Evolutionary conservation across 768 basidiomycete species (phyloP), one percentile per base, ranked within the genome.

Genomic region (Suillus variegatus): DNA sequence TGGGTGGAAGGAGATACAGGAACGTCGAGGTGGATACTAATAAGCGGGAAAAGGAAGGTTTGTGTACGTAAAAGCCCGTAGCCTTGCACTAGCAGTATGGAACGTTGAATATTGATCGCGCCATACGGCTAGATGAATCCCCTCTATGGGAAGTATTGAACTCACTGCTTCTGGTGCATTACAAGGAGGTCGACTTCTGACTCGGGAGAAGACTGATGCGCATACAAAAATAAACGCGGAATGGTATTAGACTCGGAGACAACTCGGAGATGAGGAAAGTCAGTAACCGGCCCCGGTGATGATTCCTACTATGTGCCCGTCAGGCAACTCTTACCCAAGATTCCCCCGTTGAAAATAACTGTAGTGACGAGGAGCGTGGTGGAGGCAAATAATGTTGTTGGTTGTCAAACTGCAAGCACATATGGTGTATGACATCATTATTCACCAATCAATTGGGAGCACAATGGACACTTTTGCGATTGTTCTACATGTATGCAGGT

Each of bases 381-480:
- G 94, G 92, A 1, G 85, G 77, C 14, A 96, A 81, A 72, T 86
- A 89, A 76, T 93, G 86, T 74, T 94, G 94, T 72, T 90, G 85
- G 74, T 90, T 94, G 77, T 94, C 93, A 72, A 85, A 88, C 66
- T 87, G 85, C 20, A 91, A 90, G 66, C 92, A 86, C 61, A 94
- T 86, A 65, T 82, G 84, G 73, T 95, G 94, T 57, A 95, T 93
- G 60, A 95, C 78, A 74, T 94, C 28, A 32, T 32, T 32, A 88
- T 41, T 87, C 82, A 38, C 89, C 90, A 22, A 91, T 84, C 43
- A 80, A 73, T 69, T 88, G 86, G 0, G 89, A 82, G 74, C 92
- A 94, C 8, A 94, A 80, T 3, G 92, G 92, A 69, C 92, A 94
- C 67, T 88, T 83, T 32, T 90, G 84, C 5, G 92, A 93, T 80